Percentiles rank a stretch among this genome's conserved stretches.
phyloP scores from a whole-genome alignment of 129 eudicot genomes.

The Helichrysum umbraculigerum region DNA sequence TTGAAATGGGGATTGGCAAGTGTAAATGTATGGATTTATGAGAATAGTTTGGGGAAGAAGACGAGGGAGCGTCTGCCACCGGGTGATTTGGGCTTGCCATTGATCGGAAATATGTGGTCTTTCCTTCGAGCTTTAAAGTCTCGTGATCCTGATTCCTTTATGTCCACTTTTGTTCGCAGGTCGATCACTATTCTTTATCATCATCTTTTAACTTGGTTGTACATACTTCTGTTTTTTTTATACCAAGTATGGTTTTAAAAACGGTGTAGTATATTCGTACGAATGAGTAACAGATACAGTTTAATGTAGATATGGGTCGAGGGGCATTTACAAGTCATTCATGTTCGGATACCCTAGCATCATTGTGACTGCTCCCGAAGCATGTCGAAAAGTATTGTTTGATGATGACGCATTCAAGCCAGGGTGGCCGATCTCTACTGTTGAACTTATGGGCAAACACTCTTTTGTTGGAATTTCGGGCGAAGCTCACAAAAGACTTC shows the following conservation, averaged over 20 bases:
- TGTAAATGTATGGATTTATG: constrained; percentile 57
- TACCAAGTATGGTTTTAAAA: too few species aligned
- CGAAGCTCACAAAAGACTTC: constrained; percentile 79
- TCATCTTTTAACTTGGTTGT: too few species aligned
- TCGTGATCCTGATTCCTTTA: constrained; percentile 62
- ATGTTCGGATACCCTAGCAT: constrained; percentile 86
- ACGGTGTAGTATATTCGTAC: too few species aligned
- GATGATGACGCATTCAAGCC: constrained; percentile 80
- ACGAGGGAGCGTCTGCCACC: constrained; percentile 53
- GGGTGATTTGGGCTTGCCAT: constrained; percentile 76
- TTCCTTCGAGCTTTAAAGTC: constrained; percentile 86
- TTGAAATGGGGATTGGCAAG: constrained; percentile 39
- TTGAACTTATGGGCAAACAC: constrained; percentile 57
- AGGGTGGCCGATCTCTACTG: constrained; percentile 73
- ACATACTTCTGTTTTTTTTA: too few species aligned
- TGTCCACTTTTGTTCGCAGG: constrained; percentile 46
- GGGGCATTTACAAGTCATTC: constrained; percentile 62
- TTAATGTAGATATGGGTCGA: constrained; percentile 53
- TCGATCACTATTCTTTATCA: background rate
- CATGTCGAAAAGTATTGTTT: constrained; percentile 49
- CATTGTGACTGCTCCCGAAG: constrained; percentile 69
- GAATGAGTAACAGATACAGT: too few species aligned
- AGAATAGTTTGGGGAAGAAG: constrained; percentile 44
- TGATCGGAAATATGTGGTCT: constrained; percentile 76
- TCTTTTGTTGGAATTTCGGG: constrained; percentile 59